Evolutionary conservation across 1,284 basidiomycete species (phyloP), one percentile per base, ranked within the genome.

Genomic region (Puccinia brachypodii): DNA sequence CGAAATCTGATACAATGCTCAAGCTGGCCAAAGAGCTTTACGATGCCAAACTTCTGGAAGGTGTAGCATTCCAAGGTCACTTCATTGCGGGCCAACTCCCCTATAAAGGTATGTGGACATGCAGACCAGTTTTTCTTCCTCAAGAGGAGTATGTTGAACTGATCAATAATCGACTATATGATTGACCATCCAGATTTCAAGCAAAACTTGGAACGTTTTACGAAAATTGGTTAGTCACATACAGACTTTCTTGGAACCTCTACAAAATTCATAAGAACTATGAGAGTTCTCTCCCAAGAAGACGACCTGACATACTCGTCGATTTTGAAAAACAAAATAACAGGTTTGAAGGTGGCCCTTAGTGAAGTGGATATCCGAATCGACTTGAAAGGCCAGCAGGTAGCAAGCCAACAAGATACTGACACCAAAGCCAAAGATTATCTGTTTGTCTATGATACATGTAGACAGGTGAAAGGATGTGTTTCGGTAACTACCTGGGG

Each of bases 361-460:
- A 76, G 58, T 11, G 74, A 76, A 64, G 28, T 76, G 42, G 74
- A 76, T 62, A 47, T 76, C 40, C 33, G 74, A 64, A 64, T 64
- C n/a, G 28, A 64, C n/a, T 31, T 76, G 40, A 58, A 38, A 1
- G 38, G 56, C 44, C 62, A 58, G 44, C 31, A 9, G 19, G 11
- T n/a, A 13, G n/a, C 64, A 4, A 44, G 38, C 19, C 38, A 42
- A 25, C 40, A 40, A 64, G 74, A 76, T 25, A 3, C 28, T 44
- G 22, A 76, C 0, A 25, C 22, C 38, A 25, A 76, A 64, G 33
- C 36, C 13, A n/a, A 42, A 3, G 74, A 47, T 42, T 76, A 76
- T 42, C 0, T 6, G 6, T 25, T 0, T 3, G 58, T 76, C 19
- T 40, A 25, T 44, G 44, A 60, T 2, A 19, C 42, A n/a, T 76